Percentiles rank a stretch among this genome's conserved stretches.
phyloP scores from a whole-genome alignment of 2,329 filamentous ascomycete genomes.

The Cercospora zeina region DNA sequence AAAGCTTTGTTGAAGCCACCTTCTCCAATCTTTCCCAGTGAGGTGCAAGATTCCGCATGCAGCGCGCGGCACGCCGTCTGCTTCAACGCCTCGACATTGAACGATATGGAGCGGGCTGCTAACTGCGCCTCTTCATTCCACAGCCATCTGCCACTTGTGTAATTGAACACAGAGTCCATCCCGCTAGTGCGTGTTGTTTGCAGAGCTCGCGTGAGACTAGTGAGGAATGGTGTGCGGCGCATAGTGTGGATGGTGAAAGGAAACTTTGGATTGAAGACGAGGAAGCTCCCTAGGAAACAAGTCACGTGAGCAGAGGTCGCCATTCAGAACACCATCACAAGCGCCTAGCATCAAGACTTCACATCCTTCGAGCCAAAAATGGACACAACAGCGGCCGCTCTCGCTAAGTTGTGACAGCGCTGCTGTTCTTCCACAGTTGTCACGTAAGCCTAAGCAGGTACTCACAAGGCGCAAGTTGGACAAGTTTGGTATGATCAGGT shows the following conservation, averaged over 20 bases:
- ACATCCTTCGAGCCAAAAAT: too few relatives aligned
- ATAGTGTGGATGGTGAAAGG: background rate
- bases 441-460: too few relatives aligned
- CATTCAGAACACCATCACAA: too few relatives aligned
- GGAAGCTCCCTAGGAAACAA: too few relatives aligned
- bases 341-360: too few relatives aligned
- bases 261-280: too few relatives aligned
- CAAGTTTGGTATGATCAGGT: too few relatives aligned
- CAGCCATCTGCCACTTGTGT: slow-evolving; percentile 41
- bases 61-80: slow-evolving; percentile 37
- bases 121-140: slow-evolving; percentile 43
- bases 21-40: slow-evolving; percentile 39
- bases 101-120: slow-evolving; percentile 38
- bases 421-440: too few relatives aligned
- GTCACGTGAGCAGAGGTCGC: too few relatives aligned
- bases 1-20: slow-evolving; percentile 37
- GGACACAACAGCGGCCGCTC: too few relatives aligned
- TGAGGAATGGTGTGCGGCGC: background rate
- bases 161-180: slow-evolving; percentile 21
- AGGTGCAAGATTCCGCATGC: slow-evolving; percentile 39
- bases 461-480: too few relatives aligned
- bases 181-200: background rate
- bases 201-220: background rate
- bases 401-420: too few relatives aligned
- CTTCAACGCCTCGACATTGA: slow-evolving; percentile 43